Percentiles rank a stretch among this genome's conserved stretches.
Conservation (phyloP, 495 filamentous ascomycete species). For the Penicillium tannophilum region DNA sequence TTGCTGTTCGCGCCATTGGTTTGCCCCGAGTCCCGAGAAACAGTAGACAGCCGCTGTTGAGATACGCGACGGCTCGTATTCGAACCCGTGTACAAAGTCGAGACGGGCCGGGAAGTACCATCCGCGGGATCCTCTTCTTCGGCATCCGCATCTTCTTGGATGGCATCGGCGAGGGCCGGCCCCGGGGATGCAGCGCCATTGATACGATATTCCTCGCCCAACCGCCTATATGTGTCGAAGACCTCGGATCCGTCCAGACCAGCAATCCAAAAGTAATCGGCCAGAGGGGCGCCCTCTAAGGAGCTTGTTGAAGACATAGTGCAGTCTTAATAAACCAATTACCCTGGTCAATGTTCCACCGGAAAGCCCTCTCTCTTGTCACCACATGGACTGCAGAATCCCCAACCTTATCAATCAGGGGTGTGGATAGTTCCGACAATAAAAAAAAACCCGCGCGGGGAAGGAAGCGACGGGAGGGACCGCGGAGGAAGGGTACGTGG, state of each 20-base stretch:
- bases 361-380: slow-evolving; percentile 28
- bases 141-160: slow-evolving; percentile 76
- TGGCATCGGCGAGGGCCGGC: slow-evolving; percentile 69
- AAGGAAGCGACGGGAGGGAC: slow-evolving; percentile 8
- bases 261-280: slow-evolving; percentile 99
- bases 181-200: slow-evolving; percentile 48
- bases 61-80: slow-evolving; percentile 60
- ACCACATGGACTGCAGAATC: slow-evolving; percentile 34
- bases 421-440: slow-evolving; percentile 4
- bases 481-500: neutral
- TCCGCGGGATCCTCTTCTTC: slow-evolving; percentile 49
- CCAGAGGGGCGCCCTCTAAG: slow-evolving; percentile 70
- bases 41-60: slow-evolving; percentile 66
- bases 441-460: slow-evolving; percentile 6
- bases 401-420: slow-evolving; percentile 27
- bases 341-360: slow-evolving; percentile 18
- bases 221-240: slow-evolving; percentile 44
- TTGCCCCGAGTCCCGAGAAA: slow-evolving; percentile 57
- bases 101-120: slow-evolving; percentile 52
- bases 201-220: slow-evolving; percentile 56
- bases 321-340: slow-evolving; percentile 19
- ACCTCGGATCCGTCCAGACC: slow-evolving; percentile 75
- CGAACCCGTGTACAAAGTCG: slow-evolving; percentile 44
- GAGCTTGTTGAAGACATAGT: slow-evolving; percentile 34
- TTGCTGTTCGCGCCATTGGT: slow-evolving; percentile 75